phyloP scores from a whole-genome alignment of 257 asterid genomes.

The Gentiana macrophylla region DNA sequence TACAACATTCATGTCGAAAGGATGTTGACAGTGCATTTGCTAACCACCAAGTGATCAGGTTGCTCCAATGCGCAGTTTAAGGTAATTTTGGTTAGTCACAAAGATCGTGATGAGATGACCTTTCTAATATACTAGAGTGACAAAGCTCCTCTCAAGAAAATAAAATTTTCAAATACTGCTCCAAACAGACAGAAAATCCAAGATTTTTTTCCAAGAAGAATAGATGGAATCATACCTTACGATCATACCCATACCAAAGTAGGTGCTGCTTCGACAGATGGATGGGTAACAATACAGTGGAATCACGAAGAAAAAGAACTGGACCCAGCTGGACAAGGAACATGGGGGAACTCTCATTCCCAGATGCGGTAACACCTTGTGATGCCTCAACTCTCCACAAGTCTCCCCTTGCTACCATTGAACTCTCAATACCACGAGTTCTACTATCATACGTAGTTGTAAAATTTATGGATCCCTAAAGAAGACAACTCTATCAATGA shows the following conservation, averaged over 20 bases:
- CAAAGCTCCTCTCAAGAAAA: background rate
- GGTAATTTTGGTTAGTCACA: background rate
- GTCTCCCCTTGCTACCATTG: constrained; percentile 89
- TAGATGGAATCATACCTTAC: constrained; percentile 50
- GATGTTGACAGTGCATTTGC: too few species aligned
- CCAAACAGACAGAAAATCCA: constrained; percentile 3
- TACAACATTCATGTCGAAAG: too few species aligned
- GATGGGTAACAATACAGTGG: constrained; percentile 92
- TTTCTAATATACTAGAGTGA: background rate
- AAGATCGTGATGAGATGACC: background rate
- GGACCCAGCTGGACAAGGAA: constrained; percentile 98
- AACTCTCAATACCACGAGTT: constrained; percentile 59
- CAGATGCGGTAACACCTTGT: constrained; percentile 70
- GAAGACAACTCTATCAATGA: background rate
- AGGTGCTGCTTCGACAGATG: constrained; percentile 90
- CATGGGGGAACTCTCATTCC: constrained; percentile 66
- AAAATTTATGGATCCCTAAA: constrained; percentile 74
- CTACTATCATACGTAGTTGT: constrained; percentile 80
- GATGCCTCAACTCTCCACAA: constrained; percentile 97
- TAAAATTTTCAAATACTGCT: background rate
- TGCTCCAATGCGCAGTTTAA: background rate
- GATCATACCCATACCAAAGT: constrained; percentile 98
- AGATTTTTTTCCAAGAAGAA: too few species aligned
- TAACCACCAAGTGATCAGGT: too few species aligned
- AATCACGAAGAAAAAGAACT: constrained; percentile 87